These are phyloP conservation scores for Clarireedia paspali DNA, from an alignment of 2,329 filamentous ascomycete species.

Conservation along the genomic window DNA sequence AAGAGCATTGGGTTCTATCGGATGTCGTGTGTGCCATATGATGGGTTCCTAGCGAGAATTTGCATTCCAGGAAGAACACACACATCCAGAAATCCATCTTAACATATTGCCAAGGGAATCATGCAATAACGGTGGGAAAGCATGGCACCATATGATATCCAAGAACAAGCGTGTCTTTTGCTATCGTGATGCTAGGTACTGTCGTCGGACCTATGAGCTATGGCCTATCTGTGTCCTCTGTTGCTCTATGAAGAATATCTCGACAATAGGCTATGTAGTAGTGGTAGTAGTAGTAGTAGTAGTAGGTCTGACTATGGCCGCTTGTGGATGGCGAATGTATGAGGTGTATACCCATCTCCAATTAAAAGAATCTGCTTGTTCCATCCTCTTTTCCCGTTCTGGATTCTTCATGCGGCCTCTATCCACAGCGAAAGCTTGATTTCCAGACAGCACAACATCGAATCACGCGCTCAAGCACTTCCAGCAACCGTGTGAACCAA, in stretches of 20 bases:
- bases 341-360: conserved; percentile 12
- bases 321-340: conserved; percentile 28
- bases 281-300: background rate
- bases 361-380: conserved; percentile 7
- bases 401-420: background rate
- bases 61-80: conserved; percentile 1
- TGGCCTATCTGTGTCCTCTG: conserved; percentile 35
- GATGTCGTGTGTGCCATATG: conserved; percentile 1
- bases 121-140: conserved; percentile 26
- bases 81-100: conserved; percentile 5
- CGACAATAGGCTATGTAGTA: conserved; percentile 56
- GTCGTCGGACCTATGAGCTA: conserved; percentile 46
- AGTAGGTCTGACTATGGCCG: conserved; percentile 30
- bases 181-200: conserved; percentile 73
- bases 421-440: background rate
- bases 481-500: background rate
- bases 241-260: conserved; percentile 63
- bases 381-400: conserved; percentile 9
- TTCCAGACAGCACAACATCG: conserved; percentile 2
- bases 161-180: conserved; percentile 46
- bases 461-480: background rate
- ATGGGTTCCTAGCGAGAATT: background rate
- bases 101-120: conserved; percentile 11
- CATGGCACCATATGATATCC: conserved; percentile 31
- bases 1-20: background rate